Conservation (phyloP, 139 green algal genomes). For the Volvox reticuliferus region DNA sequence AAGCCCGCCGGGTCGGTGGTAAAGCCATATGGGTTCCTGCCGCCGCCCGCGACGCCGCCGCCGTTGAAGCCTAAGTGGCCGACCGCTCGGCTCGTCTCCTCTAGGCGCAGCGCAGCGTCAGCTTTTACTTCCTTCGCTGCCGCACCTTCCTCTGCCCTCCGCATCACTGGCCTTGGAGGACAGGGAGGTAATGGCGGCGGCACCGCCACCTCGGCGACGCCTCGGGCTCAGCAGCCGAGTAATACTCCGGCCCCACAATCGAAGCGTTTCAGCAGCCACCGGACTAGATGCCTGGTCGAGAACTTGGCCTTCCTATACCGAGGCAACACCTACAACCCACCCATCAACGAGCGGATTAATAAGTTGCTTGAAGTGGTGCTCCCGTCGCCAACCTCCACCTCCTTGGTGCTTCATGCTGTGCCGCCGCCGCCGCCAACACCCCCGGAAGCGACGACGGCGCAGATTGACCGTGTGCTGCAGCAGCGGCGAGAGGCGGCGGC, state of each 20-base stretch:
- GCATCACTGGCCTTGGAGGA: neutral
- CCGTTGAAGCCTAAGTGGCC: neutral
- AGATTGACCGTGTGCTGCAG: conserved; percentile 7
- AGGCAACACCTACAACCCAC: conserved; percentile 15
- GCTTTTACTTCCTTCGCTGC: conserved; percentile 3
- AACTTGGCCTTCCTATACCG: conserved; percentile 11
- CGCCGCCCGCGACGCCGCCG: neutral
- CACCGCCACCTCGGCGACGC: neutral
- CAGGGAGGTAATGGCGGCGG: neutral
- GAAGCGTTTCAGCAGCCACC: neutral
- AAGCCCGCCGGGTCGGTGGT: neutral
- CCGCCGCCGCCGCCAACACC: neutral
- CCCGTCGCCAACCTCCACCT: neutral
- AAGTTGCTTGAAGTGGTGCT: neutral
- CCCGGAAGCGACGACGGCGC: neutral
- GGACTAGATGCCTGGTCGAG: neutral
- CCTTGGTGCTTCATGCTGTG: neutral
- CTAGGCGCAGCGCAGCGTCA: neutral
- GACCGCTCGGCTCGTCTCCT: neutral
- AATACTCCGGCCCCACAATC: neutral
- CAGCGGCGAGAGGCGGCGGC: neutral
- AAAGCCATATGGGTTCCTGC: conserved; percentile 12
- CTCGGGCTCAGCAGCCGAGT: neutral
- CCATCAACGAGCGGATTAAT: neutral
- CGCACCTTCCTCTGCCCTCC: neutral